Conservation (phyloP, 768 basidiomycete genomes). For the Boletus subcaerulescens region DNA sequence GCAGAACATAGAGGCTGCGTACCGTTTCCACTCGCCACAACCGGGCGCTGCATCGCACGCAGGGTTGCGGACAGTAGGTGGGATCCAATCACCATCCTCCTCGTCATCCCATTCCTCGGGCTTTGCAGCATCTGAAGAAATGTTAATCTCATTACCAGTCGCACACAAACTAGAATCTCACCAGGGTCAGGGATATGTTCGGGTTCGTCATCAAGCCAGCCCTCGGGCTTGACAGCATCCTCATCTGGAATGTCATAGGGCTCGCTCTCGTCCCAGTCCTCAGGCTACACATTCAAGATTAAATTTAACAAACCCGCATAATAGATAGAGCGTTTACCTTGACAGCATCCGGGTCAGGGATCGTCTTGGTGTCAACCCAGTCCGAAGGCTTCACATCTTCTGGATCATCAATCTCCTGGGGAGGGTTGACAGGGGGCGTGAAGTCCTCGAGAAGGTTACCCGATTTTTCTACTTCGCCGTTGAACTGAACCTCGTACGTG, state of each 20-base stretch:
- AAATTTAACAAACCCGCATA: not conserved
- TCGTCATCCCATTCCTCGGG: conserved; percentile 99
- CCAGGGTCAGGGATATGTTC: conserved; percentile 82
- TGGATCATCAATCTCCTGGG: conserved; percentile 90
- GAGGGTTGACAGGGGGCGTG: conserved; percentile 87
- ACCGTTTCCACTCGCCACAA: conserved; percentile 94
- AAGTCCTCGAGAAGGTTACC: conserved; percentile 94
- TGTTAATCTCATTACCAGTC: not conserved
- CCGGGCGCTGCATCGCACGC: conserved; percentile 87
- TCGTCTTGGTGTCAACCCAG: conserved; percentile 91
- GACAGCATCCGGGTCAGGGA: conserved; percentile 76
- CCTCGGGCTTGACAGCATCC: conserved; percentile 87
- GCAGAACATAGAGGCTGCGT: not conserved
- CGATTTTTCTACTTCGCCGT: conserved; percentile 75
- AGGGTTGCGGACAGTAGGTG: conserved; percentile 87
- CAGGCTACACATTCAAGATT: conserved; percentile 53
- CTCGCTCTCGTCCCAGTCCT: conserved; percentile 97
- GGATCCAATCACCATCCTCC: conserved; percentile 98
- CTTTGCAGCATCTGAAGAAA: conserved; percentile 69
- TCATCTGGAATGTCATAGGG: conserved; percentile 89
- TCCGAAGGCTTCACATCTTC: conserved; percentile 84
- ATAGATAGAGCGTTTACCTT: conserved; percentile 49
- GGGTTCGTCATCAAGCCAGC: conserved; percentile 93
- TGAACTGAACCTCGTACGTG: conserved; percentile 88
- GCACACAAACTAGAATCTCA: conserved; percentile 29